Conservation (phyloP, 257 asterid species). For the Solanum raphanifolium region DNA sequence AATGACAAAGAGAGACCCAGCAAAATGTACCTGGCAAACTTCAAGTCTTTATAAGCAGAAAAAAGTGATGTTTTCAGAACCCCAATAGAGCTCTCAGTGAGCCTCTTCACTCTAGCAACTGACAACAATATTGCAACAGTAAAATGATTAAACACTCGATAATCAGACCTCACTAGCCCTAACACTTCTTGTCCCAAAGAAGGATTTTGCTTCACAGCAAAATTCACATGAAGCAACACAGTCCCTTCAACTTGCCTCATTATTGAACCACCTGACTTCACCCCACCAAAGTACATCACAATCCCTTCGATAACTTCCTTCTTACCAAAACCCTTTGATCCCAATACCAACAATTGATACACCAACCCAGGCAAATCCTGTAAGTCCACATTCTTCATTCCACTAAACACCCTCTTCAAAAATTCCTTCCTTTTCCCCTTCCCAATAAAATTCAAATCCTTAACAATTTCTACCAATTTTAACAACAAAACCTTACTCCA, state of each 20-base stretch:
- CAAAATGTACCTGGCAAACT: constrained; percentile 45
- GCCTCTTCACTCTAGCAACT: constrained; percentile 71
- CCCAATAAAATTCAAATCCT: constrained; percentile 50
- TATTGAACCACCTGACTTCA: constrained; percentile 33
- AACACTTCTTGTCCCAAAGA: constrained; percentile 74
- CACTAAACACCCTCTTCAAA: constrained; percentile 43
- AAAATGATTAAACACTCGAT: constrained; percentile 70
- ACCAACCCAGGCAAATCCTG: constrained; percentile 83
- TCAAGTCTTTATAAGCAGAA: constrained; percentile 64
- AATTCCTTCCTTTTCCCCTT: constrained; percentile 45
- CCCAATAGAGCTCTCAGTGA: constrained; percentile 53
- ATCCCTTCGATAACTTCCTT: constrained; percentile 76
- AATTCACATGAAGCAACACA: constrained; percentile 78
- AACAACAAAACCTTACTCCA: constrained; percentile 65
- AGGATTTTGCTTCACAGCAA: constrained; percentile 81
- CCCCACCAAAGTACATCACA: constrained; percentile 52
- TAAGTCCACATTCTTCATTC: constrained; percentile 52
- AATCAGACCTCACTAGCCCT: constrained; percentile 54
- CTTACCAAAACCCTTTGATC: constrained; percentile 68
- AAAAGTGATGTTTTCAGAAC: constrained; percentile 50
- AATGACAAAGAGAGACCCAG: neutral
- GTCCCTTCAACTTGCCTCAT: constrained; percentile 86
- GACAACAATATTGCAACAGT: constrained; percentile 64
- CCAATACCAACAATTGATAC: constrained; percentile 70
- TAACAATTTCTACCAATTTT: constrained; percentile 55